Conservation (phyloP, 495 filamentous ascomycete genomes). For the Annulohypoxylon maeteangense region DNA sequence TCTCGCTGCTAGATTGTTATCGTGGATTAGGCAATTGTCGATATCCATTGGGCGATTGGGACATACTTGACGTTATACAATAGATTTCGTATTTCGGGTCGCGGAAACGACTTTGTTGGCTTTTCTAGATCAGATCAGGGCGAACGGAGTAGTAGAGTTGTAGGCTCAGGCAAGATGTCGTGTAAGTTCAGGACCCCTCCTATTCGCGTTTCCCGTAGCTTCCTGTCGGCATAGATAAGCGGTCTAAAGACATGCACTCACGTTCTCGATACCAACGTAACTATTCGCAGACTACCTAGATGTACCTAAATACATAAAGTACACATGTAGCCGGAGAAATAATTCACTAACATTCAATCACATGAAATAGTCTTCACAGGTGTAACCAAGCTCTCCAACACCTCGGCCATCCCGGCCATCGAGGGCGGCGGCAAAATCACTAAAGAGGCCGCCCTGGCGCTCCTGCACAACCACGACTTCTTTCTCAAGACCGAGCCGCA, state of each 20-base stretch:
- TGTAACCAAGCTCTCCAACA: slow-evolving; percentile 61
- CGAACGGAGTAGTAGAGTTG: neutral
- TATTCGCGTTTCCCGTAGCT: slow-evolving; percentile 10
- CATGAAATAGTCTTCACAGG: slow-evolving; percentile 50
- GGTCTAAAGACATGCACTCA: neutral
- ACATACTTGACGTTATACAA: neutral
- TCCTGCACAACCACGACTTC: slow-evolving; percentile 69
- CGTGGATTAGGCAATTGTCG: slow-evolving; percentile 1
- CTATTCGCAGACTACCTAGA: neutral
- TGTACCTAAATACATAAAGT: neutral
- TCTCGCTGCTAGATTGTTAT: neutral
- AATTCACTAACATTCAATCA: neutral
- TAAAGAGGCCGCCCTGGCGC: slow-evolving; percentile 66
- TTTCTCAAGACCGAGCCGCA: slow-evolving; percentile 58
- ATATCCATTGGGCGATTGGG: neutral
- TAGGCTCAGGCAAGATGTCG: slow-evolving; percentile 26
- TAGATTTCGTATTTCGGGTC: slow-evolving; percentile 2
- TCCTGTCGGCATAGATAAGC: neutral
- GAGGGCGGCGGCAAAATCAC: slow-evolving; percentile 50
- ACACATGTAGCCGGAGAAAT: neutral
- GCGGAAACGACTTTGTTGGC: slow-evolving; percentile 10
- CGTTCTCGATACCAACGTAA: neutral
- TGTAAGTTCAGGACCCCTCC: slow-evolving; percentile 33
- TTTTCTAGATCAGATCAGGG: neutral
- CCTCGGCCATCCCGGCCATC: slow-evolving; percentile 65